A percentile compares a stretch with the other conserved stretches of the same genome.
These are phyloP conservation scores for Xylaria acuta DNA, from an alignment of 495 filamentous ascomycete genomes.

Conservation along the genomic window DNA sequence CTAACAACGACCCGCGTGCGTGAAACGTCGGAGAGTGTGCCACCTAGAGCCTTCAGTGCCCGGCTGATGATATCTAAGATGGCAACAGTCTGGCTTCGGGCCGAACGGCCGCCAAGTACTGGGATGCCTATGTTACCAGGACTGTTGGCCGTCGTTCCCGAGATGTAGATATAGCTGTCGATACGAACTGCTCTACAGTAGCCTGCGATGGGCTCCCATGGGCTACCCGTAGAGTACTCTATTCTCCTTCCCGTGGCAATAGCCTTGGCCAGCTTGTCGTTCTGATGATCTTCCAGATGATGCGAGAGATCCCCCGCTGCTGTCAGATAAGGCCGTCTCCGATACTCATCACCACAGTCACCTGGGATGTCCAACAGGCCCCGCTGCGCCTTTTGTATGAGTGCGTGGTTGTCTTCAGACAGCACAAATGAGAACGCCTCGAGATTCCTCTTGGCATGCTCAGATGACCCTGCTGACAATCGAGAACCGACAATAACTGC, in stretches of 20 bases:
- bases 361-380: conserved; percentile 40
- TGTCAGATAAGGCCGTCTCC: conserved; percentile 32
- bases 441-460: conserved; percentile 37
- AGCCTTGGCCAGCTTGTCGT: conserved; percentile 10
- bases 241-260: conserved; percentile 24
- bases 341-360: conserved; percentile 50
- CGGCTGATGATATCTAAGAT: conserved; percentile 27
- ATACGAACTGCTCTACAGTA: conserved; percentile 32
- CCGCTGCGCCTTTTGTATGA: conserved; percentile 31
- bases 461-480: conserved; percentile 32
- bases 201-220: conserved; percentile 33
- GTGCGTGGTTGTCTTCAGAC: conserved; percentile 35
- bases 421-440: conserved; percentile 40
- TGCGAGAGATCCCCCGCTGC: conserved; percentile 30
- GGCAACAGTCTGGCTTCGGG: conserved; percentile 30
- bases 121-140: conserved; percentile 7
- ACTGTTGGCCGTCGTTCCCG: conserved; percentile 31
- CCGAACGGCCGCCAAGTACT: conserved; percentile 25
- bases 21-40: conserved; percentile 28
- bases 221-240: conserved; percentile 27
- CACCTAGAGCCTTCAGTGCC: conserved; percentile 28
- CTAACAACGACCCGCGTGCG: conserved; percentile 29
- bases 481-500: conserved; percentile 46
- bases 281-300: conserved; percentile 10
- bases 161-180: conserved; percentile 25